Evolutionary conservation across 768 basidiomycete species (phyloP).

Genomic region (Termitomyces sp.): DNA sequence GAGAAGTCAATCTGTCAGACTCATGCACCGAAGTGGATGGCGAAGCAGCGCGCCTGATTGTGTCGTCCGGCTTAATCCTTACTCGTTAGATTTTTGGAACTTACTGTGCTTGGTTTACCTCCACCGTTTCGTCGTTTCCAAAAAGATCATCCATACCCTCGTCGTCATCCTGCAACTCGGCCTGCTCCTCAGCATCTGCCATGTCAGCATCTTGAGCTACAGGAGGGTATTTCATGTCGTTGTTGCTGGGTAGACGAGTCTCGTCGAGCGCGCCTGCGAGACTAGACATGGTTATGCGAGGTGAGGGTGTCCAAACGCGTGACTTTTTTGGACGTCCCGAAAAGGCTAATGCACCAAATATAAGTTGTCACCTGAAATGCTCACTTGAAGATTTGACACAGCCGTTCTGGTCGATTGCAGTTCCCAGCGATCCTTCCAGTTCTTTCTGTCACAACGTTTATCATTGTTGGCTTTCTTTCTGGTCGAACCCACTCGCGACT

Average conservation of each 20-base stretch:
- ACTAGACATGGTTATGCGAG: constrained; percentile 43
- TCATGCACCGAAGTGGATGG: constrained; percentile 48
- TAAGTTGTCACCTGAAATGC: neutral
- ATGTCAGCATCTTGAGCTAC: constrained; percentile 34
- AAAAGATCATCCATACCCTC: constrained; percentile 73
- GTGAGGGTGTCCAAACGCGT: neutral
- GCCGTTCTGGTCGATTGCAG: constrained; percentile 4
- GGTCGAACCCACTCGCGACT: neutral
- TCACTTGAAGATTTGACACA: constrained; percentile 5
- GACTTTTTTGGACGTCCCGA: neutral
- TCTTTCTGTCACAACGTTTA: constrained; percentile 9
- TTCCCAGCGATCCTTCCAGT: neutral
- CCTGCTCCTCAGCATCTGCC: constrained; percentile 24
- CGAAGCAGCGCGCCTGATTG: constrained; percentile 28
- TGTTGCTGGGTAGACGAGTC: constrained; percentile 12
- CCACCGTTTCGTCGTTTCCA: constrained; percentile 58
- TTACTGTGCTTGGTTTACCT: constrained; percentile 48
- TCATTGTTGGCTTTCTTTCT: constrained; percentile 10
- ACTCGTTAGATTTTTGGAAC: constrained; percentile 9
- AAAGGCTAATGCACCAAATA: neutral
- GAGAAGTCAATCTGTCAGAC: constrained; percentile 64
- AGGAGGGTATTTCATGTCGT: constrained; percentile 5
- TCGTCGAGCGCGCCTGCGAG: constrained; percentile 53
- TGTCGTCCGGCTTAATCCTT: neutral
- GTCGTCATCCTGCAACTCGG: constrained; percentile 24